A percentile compares a stretch with the other conserved stretches of the same genome.
Evolutionary conservation across 1,284 basidiomycete genomes (phyloP).

Genomic region (Rhodotorula mucilaginosa): DNA sequence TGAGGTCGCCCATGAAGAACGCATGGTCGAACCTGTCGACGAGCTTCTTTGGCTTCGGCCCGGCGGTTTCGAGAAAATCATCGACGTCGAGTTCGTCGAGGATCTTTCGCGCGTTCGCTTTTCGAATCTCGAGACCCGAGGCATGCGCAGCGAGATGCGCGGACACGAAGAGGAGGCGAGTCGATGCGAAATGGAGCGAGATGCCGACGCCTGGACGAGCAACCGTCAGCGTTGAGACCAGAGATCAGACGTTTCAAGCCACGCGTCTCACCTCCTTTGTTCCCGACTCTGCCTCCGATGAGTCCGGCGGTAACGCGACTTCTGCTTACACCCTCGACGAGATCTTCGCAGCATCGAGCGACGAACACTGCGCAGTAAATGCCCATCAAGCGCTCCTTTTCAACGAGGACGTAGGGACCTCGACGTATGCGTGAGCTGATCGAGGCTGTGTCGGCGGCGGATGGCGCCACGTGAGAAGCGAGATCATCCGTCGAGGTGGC

Average conservation of each 20-base stretch:
- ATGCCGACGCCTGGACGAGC: constrained; percentile 62
- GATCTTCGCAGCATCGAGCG: constrained; percentile 51
- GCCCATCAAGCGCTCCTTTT: constrained; percentile 84
- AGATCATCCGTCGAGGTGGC: background rate
- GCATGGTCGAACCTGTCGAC: constrained; percentile 77
- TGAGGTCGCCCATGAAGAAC: constrained; percentile 64
- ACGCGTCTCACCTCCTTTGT: constrained; percentile 61
- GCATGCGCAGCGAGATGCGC: constrained; percentile 84
- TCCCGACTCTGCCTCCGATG: constrained; percentile 77
- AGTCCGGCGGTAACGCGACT: constrained; percentile 74
- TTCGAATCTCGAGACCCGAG: constrained; percentile 45
- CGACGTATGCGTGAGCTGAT: background rate
- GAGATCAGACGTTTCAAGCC: background rate
- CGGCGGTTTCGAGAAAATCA: constrained; percentile 50
- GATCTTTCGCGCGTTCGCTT: constrained; percentile 53
- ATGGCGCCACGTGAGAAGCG: background rate
- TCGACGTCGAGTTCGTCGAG: constrained; percentile 54
- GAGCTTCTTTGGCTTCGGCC: constrained; percentile 56
- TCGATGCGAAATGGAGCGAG: constrained; percentile 68
- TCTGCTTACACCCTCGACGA: constrained; percentile 51
- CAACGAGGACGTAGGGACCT: constrained; percentile 68
- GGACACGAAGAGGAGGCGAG: constrained; percentile 76
- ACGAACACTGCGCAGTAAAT: constrained; percentile 61
- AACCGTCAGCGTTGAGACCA: background rate
- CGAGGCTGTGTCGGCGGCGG: background rate